phyloP scores from a whole-genome alignment of 2,329 filamentous ascomycete species.

The Pseudogymnoascus sp. region DNA sequence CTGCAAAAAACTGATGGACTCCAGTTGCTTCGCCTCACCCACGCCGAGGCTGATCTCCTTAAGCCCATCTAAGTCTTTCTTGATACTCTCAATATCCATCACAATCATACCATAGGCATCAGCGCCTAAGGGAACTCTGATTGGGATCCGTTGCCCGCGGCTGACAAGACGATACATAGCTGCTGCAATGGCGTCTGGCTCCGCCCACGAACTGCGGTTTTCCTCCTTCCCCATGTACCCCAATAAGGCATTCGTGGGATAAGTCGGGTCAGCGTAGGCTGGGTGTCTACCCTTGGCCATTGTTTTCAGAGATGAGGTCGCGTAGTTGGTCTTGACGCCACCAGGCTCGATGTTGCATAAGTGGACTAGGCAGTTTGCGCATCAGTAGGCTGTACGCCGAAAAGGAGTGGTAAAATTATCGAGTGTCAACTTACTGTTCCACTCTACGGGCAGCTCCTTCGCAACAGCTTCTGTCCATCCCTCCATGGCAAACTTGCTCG shows the following conservation, averaged over 20 bases:
- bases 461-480: conserved; percentile 32
- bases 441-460: conserved; percentile 29
- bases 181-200: conserved; percentile 29
- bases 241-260: conserved; percentile 18
- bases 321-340: conserved; percentile 33
- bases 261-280: conserved; percentile 17
- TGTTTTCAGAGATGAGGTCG: conserved; percentile 32
- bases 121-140: conserved; percentile 35
- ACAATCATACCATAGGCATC: conserved; percentile 31
- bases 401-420: conserved; percentile 18
- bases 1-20: conserved; percentile 18
- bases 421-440: conserved; percentile 28
- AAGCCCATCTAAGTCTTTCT: conserved; percentile 29
- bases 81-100: conserved; percentile 25
- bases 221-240: conserved; percentile 23
- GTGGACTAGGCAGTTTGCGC: conserved; percentile 29
- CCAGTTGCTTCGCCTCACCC: conserved; percentile 22
- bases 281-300: conserved; percentile 23
- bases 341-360: conserved; percentile 34
- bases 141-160: conserved; percentile 30
- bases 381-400: conserved; percentile 34
- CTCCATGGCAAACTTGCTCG: conserved; percentile 35
- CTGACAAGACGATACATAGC: conserved; percentile 31
- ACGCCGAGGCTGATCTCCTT: conserved; percentile 27
- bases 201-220: conserved; percentile 26